These are phyloP conservation scores for Psidium guajava DNA, from an alignment of 345 rosid genomes.

Conservation along the genomic window DNA sequence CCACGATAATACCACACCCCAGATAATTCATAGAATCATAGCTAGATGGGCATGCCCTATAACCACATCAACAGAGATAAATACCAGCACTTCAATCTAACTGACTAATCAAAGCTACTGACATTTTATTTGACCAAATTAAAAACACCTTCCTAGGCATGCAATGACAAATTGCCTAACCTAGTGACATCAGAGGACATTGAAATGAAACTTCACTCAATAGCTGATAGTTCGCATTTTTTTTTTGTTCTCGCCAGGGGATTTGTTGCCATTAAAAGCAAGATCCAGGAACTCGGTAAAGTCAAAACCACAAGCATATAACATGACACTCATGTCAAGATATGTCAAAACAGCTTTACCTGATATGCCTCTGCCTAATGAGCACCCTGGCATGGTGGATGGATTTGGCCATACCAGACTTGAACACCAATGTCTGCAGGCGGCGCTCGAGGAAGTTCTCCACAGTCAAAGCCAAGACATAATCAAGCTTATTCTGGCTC, in stretches of 20 bases:
- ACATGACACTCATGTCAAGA: not conserved
- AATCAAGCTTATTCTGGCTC: conserved; percentile 45
- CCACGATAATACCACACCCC: not conserved
- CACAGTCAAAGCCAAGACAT: conserved; percentile 36
- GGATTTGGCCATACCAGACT: conserved; percentile 48
- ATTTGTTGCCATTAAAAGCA: not conserved
- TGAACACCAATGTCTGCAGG: conserved; percentile 35
- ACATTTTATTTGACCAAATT: not conserved
- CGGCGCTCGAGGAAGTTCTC: conserved; percentile 43
- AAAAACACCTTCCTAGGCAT: not conserved
- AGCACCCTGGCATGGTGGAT: conserved; percentile 46
- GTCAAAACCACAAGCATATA: not conserved
- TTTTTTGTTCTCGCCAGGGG: not conserved
- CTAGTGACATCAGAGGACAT: not conserved
- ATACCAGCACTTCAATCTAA: not conserved
- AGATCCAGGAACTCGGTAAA: not conserved
- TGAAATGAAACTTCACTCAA: not conserved
- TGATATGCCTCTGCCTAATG: conserved; percentile 40
- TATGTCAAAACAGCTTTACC: conserved; percentile 8
- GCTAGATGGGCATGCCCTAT: not conserved
- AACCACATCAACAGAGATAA: not conserved
- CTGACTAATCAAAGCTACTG: not conserved
- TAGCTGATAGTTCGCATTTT: not conserved
- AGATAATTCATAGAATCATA: not conserved
- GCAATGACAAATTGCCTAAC: not conserved